Conservation (phyloP, 2,329 filamentous ascomycete species). For the Beauveria sp. region DNA sequence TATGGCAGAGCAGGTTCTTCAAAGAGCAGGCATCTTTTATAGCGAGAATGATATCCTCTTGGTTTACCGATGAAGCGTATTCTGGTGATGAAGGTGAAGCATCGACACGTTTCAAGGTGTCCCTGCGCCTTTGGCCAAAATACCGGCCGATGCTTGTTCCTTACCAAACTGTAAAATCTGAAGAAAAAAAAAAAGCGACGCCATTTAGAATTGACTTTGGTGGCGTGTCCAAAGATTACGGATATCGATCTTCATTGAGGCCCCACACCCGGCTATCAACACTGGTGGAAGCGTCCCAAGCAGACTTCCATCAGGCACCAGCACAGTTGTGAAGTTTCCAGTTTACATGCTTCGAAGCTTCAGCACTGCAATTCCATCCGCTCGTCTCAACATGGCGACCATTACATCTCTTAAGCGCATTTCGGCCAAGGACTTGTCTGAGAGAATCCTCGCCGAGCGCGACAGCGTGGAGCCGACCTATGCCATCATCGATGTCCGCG, state of each 20-base stretch:
- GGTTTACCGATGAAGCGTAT: background rate
- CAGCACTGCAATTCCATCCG: background rate
- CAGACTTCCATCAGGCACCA: background rate
- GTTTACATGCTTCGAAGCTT: background rate
- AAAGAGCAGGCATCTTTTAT: conserved; percentile 2
- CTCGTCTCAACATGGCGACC: background rate
- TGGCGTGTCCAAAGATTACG: too few relatives aligned
- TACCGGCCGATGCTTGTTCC: too few relatives aligned
- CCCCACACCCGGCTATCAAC: background rate
- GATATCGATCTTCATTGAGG: too few relatives aligned
- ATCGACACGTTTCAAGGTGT: background rate
- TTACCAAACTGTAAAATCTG: too few relatives aligned
- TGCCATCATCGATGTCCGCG: conserved; percentile 83
- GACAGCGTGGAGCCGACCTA: conserved; percentile 38
- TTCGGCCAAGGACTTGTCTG: conserved; percentile 59
- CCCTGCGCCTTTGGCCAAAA: too few relatives aligned
- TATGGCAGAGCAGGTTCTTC: background rate
- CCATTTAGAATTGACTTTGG: too few relatives aligned
- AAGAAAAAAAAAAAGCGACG: too few relatives aligned
- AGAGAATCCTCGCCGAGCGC: conserved; percentile 49
- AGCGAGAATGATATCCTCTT: conserved; percentile 12
- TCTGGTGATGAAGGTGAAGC: background rate
- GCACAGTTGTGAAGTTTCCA: too few relatives aligned
- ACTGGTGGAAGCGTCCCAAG: background rate
- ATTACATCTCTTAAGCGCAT: conserved; percentile 43